Conservation (phyloP, 441 rosid genomes). For the Flueggea neowawraea region DNA sequence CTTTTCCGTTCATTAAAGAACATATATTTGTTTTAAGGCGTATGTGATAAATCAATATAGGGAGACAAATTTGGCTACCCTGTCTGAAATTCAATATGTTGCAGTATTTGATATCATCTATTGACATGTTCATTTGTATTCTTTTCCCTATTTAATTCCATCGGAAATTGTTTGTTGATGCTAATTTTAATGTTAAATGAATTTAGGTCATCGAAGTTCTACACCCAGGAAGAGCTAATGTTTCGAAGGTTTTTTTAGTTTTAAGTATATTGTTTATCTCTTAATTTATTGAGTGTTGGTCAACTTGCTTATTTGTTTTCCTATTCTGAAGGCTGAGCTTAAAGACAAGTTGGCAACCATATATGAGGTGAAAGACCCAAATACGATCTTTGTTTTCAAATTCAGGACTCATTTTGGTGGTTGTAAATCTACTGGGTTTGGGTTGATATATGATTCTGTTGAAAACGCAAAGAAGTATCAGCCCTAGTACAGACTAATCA, state of each 20-base stretch:
- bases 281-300: not conserved
- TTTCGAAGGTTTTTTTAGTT: constrained; percentile 57
- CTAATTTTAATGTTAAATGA: not conserved
- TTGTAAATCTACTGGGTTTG: constrained; percentile 93
- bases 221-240: constrained; percentile 92
- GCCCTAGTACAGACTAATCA: constrained; percentile 90
- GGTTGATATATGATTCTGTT: constrained; percentile 83
- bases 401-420: constrained; percentile 96
- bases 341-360: constrained; percentile 80
- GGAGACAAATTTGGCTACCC: too few species aligned
- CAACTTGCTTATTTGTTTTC: not conserved
- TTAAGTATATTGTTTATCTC: not conserved
- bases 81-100: too few species aligned
- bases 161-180: not conserved
- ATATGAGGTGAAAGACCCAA: constrained; percentile 85
- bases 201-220: constrained; percentile 88
- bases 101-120: too few species aligned
- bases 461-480: constrained; percentile 88
- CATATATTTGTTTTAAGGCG: too few species aligned
- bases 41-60: too few species aligned
- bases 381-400: constrained; percentile 84
- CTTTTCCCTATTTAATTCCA: too few species aligned
- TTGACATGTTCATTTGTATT: too few species aligned
- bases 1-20: too few species aligned
- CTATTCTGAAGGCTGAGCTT: constrained; percentile 52